These are phyloP conservation scores for Nannochloropsis gaditana DNA, from an alignment of 108 stramenopile species.

Conservation along the genomic window DNA sequence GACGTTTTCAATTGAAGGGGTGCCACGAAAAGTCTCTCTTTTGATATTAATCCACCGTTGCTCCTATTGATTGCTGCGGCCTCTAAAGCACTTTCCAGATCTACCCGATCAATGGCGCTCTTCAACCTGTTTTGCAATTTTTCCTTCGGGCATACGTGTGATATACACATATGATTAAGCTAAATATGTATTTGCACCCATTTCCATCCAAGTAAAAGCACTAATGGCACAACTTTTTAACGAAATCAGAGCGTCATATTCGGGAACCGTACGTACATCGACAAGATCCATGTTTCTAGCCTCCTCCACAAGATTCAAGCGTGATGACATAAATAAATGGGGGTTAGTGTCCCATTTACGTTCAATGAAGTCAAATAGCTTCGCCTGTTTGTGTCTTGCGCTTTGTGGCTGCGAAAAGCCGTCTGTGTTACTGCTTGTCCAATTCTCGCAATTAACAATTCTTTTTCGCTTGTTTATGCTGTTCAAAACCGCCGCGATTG, in stretches of 20 bases:
- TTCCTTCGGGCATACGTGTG: background rate
- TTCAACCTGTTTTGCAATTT: background rate
- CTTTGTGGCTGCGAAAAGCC: too few relatives aligned
- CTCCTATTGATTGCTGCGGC: background rate
- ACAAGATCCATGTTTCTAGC: background rate
- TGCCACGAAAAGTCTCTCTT: background rate
- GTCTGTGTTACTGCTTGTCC: background rate
- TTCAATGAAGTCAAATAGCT: background rate
- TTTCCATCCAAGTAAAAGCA: background rate
- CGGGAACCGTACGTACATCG: background rate
- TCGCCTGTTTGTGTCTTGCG: background rate
- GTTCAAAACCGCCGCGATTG: slow-evolving; percentile 40
- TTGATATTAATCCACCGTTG: background rate
- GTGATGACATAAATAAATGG: background rate
- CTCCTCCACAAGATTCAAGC: background rate
- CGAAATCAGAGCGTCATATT: background rate
- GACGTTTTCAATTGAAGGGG: background rate
- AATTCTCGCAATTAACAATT: background rate
- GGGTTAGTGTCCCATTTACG: background rate
- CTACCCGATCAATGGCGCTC: slow-evolving; percentile 1
- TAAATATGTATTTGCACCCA: background rate
- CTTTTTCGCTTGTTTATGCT: slow-evolving; percentile 35
- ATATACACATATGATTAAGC: background rate
- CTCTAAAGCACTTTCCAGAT: slow-evolving; percentile 13
- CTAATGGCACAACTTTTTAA: too few relatives aligned